These are phyloP conservation scores for Phytophthora capsici DNA, from an alignment of 352 stramenopile genomes.

Conservation along the genomic window DNA sequence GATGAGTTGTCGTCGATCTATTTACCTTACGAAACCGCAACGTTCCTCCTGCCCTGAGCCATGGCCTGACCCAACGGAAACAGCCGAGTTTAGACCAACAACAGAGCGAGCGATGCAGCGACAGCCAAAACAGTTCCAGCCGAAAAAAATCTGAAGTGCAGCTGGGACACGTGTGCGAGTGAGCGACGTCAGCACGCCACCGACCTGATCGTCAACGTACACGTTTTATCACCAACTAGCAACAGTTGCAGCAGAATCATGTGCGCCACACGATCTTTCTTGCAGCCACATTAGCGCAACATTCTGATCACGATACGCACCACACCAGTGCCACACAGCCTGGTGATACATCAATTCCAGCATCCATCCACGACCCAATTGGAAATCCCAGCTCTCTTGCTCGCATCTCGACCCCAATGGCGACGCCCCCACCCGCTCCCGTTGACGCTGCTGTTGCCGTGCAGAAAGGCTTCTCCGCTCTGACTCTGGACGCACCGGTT, in stretches of 20 bases:
- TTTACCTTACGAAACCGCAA: no score
- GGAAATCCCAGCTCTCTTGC: slow-evolving; percentile 12
- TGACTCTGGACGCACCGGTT: slow-evolving; percentile 43
- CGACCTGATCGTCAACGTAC: slow-evolving; percentile 1
- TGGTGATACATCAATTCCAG: slow-evolving; percentile 24
- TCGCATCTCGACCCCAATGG: slow-evolving; percentile 26
- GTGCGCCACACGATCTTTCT: slow-evolving; percentile 24
- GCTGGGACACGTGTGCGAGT: slow-evolving; percentile 20
- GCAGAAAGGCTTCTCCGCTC: slow-evolving; percentile 59
- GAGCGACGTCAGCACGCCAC: slow-evolving; percentile 8
- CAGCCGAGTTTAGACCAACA: neutral
- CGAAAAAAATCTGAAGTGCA: slow-evolving; percentile 26
- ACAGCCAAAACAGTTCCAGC: slow-evolving; percentile 2
- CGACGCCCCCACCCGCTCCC: slow-evolving; percentile 51
- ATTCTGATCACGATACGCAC: slow-evolving; percentile 11
- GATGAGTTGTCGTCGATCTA: no score
- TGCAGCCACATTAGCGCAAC: slow-evolving; percentile 1
- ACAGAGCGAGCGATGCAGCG: slow-evolving; percentile 20
- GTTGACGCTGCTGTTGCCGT: slow-evolving; percentile 32
- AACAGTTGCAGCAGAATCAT: neutral
- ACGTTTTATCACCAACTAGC: neutral
- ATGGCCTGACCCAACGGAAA: neutral
- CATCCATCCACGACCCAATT: slow-evolving; percentile 7
- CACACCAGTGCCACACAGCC: slow-evolving; percentile 12
- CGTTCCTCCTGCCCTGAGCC: no score